Base-by-base conservation (phyloP, 1,284 basidiomycete species). In the Malassezia cuniculi region DNA sequence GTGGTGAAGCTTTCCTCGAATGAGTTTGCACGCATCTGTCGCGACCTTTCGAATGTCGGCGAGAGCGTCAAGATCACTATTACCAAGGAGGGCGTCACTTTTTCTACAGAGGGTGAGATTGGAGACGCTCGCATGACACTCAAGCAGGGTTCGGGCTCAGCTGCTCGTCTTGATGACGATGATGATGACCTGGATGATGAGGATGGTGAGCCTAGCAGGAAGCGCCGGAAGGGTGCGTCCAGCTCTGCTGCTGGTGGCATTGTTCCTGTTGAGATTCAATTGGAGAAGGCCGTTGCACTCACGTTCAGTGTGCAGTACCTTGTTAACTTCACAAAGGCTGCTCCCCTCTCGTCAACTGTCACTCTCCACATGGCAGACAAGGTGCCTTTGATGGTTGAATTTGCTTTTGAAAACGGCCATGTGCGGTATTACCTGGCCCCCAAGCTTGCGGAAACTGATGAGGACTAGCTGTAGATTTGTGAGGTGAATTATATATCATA, bases 251-350 rank as follows among this genome's bases (percentile, higher is more conserved):
- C 34, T 5, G 28, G 48, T 31, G 48, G 43, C 49, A 74, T 79
- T 22, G 58, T 64, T 1, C 58, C 62, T 29, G 60, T 66, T 20
- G 47, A 51, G 31, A 63, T 65, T 39, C 47, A 57, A 27, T 52
- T 69, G 31, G 47, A 57, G 28, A 80, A 83, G 69, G 79, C 84
- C 54, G 90, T 97, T 52, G 80, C 79, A 27, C 74, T 97, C 40
- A 95, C 87, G 2, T 99, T 99, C 73, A 86, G 83, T 25, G 75
- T 95, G 62, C 95, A 97, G 71, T 99, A 97, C 71, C 78, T 99
- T 20, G 78, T 82, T 69, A 94, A 94, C 73, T 99, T 99, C 69
- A 79, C 86, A 46, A 97, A 95, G 75, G 85, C 83, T 48, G 74
- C 82, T 0, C 76, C 80, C 14, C 71, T 99, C 26, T 77, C 79